phyloP scores from a whole-genome alignment of 2,329 filamentous ascomycete genomes.

The Penicillium sp. region DNA sequence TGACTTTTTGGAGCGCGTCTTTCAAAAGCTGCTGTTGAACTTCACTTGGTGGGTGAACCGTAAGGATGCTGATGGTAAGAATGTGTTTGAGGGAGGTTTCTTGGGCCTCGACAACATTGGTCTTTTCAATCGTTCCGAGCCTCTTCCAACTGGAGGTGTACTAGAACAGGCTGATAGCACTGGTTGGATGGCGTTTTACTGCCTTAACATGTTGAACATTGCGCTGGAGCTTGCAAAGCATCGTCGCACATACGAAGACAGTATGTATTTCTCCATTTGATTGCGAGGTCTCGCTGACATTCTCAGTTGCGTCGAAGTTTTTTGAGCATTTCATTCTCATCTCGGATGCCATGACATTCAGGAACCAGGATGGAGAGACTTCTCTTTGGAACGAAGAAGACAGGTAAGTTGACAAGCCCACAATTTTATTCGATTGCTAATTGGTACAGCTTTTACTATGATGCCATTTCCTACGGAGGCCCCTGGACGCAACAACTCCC shows the following conservation, averaged over 20 bases:
- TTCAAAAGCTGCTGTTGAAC: conserved; percentile 92
- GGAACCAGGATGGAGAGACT: conserved; percentile 66
- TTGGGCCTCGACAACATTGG: conserved; percentile 95
- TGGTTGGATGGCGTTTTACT: conserved; percentile 99
- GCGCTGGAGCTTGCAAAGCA: conserved; percentile 92
- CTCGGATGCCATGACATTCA: conserved; percentile 93
- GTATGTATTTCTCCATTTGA: conserved; percentile 23
- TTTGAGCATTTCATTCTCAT: conserved; percentile 99
- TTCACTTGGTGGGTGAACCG: conserved; percentile 99
- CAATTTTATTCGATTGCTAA: conserved; percentile 16
- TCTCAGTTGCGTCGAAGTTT: conserved; percentile 82
- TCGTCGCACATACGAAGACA: conserved; percentile 89
- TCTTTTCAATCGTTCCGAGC: conserved; percentile 93
- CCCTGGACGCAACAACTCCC: conserved; percentile 91
- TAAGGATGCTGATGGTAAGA: conserved; percentile 91
- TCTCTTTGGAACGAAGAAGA: conserved; percentile 96
- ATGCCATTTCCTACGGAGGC: conserved; percentile 93
- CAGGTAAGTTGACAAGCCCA: conserved; percentile 36
- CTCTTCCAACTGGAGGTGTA: conserved; percentile 85
- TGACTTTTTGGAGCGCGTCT: conserved; percentile 92
- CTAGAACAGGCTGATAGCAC: conserved; percentile 97
- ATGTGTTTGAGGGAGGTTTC: conserved; percentile 96
- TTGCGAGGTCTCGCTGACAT: conserved; percentile 2
- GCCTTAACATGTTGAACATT: conserved; percentile 94
- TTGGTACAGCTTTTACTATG: conserved; percentile 76